Conservation (phyloP, 2,329 filamentous ascomycete genomes). For the Penicillium sp. region DNA sequence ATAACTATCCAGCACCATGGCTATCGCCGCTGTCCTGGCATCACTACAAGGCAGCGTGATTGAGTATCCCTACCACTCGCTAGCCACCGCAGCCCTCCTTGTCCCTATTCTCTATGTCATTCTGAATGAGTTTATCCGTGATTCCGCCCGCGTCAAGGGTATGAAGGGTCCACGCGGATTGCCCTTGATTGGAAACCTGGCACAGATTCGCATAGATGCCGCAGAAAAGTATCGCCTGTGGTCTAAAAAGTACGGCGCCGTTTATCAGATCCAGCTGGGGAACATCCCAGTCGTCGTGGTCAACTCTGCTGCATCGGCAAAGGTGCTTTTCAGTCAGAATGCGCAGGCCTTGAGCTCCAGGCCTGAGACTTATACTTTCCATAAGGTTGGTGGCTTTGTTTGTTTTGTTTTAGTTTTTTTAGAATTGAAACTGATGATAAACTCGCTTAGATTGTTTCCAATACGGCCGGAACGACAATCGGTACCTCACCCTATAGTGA, state of each 20-base stretch:
- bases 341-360: slow-evolving; percentile 56
- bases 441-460: slow-evolving; percentile 55
- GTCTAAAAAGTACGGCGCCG: slow-evolving; percentile 51
- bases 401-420: neutral
- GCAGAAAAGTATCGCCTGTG: slow-evolving; percentile 59
- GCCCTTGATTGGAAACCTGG: slow-evolving; percentile 57
- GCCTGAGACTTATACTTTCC: slow-evolving; percentile 61
- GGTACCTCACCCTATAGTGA: slow-evolving; percentile 68
- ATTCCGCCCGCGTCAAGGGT: slow-evolving; percentile 46
- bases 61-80: slow-evolving; percentile 23
- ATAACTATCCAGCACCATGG: slow-evolving; percentile 24
- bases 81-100: slow-evolving; percentile 20
- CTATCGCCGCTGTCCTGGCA: slow-evolving; percentile 26
- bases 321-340: slow-evolving; percentile 54
- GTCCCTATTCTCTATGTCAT: slow-evolving; percentile 49
- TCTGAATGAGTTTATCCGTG: slow-evolving; percentile 52
- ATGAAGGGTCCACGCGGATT: slow-evolving; percentile 53
- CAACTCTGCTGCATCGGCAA: slow-evolving; percentile 55
- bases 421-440: neutral
- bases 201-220: slow-evolving; percentile 56
- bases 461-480: slow-evolving; percentile 67
- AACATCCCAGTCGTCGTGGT: slow-evolving; percentile 59
- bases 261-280: slow-evolving; percentile 60
- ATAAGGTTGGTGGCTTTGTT: slow-evolving; percentile 46
- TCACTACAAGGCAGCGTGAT: slow-evolving; percentile 22